A percentile compares a stretch with the other conserved stretches of the same genome.
phyloP scores from a whole-genome alignment of 257 asterid genomes.

The Jacaranda copaia region DNA sequence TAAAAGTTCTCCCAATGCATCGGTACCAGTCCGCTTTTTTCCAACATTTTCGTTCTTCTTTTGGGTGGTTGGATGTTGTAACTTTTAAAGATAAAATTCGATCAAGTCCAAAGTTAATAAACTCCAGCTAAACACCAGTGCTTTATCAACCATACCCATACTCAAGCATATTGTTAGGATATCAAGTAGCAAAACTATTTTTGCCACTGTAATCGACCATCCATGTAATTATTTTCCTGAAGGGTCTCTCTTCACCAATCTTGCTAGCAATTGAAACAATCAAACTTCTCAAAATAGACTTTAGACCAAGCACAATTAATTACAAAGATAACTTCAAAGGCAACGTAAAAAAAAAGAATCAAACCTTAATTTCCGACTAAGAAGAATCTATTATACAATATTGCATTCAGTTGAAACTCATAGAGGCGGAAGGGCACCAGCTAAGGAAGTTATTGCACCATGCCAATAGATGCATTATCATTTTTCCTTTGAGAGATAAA shows the following conservation, averaged over 20 bases:
- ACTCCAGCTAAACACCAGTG: conserved; percentile 70
- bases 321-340: too few relatives aligned
- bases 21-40: conserved; percentile 73
- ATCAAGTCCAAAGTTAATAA: conserved; percentile 62
- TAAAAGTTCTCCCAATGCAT: conserved; percentile 41
- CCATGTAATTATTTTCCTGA: conserved; percentile 51
- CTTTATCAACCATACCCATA: conserved; percentile 67
- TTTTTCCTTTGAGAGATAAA: too few relatives aligned
- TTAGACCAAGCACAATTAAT: too few relatives aligned
- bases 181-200: conserved; percentile 68
- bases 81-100: conserved; percentile 64
- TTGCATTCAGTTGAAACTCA: too few relatives aligned
- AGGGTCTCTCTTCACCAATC: conserved; percentile 73
- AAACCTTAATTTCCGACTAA: too few relatives aligned
- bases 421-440: too few relatives aligned
- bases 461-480: too few relatives aligned
- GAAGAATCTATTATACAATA: too few relatives aligned
- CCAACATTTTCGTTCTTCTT: conserved; percentile 57
- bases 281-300: too few relatives aligned
- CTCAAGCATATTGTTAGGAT: conserved; percentile 59
- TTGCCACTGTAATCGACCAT: conserved; percentile 60
- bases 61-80: conserved; percentile 43
- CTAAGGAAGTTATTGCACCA: too few relatives aligned
- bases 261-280: conserved; percentile 37
- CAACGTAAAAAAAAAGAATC: too few relatives aligned